phyloP scores from a whole-genome alignment of 306 rosid species.

The Vicia villosa region DNA sequence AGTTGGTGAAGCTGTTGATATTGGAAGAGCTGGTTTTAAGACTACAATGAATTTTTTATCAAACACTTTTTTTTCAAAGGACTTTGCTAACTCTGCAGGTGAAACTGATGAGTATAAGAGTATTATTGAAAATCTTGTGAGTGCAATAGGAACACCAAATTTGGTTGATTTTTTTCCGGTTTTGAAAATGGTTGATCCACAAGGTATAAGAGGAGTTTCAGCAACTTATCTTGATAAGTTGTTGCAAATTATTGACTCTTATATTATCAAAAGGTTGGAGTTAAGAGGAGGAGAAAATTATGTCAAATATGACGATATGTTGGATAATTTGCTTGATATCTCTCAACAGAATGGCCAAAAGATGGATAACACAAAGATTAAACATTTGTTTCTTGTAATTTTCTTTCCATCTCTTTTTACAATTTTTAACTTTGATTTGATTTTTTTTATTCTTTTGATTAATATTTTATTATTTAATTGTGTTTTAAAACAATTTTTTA shows the following conservation, averaged over 20 bases:
- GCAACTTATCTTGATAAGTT: constrained; percentile 21
- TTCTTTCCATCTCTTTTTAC: background rate
- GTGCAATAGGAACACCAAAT: constrained; percentile 45
- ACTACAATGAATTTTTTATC: constrained; percentile 32
- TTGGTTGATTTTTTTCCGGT: constrained; percentile 48
- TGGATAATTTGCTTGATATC: constrained; percentile 50
- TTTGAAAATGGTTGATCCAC: constrained; percentile 47
- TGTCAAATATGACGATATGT: constrained; percentile 33
- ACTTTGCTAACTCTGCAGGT: constrained; percentile 39
- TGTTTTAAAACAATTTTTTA: too few species aligned
- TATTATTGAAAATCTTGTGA: constrained; percentile 24
- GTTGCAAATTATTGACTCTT: background rate
- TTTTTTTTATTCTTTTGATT: background rate
- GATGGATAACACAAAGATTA: constrained; percentile 32
- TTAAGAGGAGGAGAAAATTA: background rate
- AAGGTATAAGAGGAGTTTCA: constrained; percentile 34
- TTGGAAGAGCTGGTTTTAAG: constrained; percentile 44
- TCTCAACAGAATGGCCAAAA: constrained; percentile 36
- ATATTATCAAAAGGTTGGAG: constrained; percentile 36
- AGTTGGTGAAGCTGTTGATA: constrained; percentile 37
- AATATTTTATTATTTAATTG: background rate
- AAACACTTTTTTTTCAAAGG: constrained; percentile 42
- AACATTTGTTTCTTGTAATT: constrained; percentile 43
- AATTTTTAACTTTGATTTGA: background rate
- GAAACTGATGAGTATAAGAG: constrained; percentile 27